Percentiles rank a stretch among this genome's conserved stretches.
phyloP scores from a whole-genome alignment of 169 alveolate species.

The Babesia caballi region DNA sequence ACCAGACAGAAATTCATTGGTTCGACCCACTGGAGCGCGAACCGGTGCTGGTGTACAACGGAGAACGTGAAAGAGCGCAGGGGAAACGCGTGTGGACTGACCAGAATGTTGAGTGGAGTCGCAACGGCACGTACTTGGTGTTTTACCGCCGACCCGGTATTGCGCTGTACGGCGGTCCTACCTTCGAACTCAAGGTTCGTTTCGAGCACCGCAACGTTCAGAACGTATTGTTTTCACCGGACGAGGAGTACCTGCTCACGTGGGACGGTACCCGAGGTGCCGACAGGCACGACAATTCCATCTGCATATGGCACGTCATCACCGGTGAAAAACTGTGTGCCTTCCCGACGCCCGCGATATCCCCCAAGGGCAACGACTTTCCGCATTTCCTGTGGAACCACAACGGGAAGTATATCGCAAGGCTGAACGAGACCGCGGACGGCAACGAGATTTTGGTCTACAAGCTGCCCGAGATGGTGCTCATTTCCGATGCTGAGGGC shows the following conservation, averaged over 20 bases:
- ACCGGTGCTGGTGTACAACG: slow-evolving; percentile 81
- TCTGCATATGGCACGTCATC: slow-evolving; percentile 84
- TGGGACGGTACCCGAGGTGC: slow-evolving; percentile 88
- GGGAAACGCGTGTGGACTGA: slow-evolving; percentile 86
- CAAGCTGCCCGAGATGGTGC: slow-evolving; percentile 78
- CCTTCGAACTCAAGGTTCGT: slow-evolving; percentile 80
- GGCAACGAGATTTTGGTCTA: slow-evolving; percentile 70
- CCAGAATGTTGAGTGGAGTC: slow-evolving; percentile 88
- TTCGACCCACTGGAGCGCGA: slow-evolving; percentile 84
- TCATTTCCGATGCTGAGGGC: slow-evolving; percentile 76
- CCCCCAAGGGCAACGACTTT: slow-evolving; percentile 75
- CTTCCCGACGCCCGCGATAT: slow-evolving; percentile 75
- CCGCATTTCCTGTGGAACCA: slow-evolving; percentile 85
- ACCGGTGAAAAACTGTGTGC: slow-evolving; percentile 81
- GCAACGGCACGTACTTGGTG: slow-evolving; percentile 86
- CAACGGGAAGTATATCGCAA: slow-evolving; percentile 84
- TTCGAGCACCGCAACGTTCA: slow-evolving; percentile 87
- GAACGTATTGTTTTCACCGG: slow-evolving; percentile 83
- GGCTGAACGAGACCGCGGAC: slow-evolving; percentile 60
- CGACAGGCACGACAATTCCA: slow-evolving; percentile 80
- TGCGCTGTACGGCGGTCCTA: slow-evolving; percentile 86
- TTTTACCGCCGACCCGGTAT: slow-evolving; percentile 88
- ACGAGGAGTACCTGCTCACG: slow-evolving; percentile 84
- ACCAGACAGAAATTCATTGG: slow-evolving; percentile 86
- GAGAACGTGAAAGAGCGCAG: slow-evolving; percentile 82